These are phyloP conservation scores for Caryopteris hybrid DNA, from an alignment of 305 asterid species.

Conservation along the genomic window DNA sequence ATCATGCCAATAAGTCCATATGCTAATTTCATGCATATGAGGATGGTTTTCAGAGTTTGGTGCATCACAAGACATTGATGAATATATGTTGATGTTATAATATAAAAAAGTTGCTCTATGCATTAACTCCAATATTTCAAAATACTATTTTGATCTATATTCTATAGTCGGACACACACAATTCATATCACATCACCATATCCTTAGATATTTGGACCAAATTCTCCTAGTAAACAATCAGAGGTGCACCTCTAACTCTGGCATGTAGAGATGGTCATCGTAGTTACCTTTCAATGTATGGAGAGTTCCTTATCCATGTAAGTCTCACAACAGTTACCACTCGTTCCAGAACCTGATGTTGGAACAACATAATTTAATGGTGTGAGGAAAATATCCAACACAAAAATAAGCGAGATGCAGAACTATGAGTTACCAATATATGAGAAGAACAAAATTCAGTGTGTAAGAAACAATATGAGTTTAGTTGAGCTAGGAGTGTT, in stretches of 20 bases:
- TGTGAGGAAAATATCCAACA: background rate
- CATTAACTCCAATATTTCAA: background rate
- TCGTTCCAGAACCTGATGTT: constrained; percentile 67
- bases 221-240: background rate
- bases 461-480: background rate
- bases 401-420: constrained; percentile 7
- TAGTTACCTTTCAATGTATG: constrained; percentile 62
- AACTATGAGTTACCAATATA: background rate
- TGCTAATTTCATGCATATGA: too few species aligned
- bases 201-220: background rate
- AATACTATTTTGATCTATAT: background rate
- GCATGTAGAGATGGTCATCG: constrained; percentile 1
- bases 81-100: background rate
- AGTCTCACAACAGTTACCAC: constrained; percentile 52
- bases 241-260: background rate
- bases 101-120: background rate
- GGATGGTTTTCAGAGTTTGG: background rate
- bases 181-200: background rate
- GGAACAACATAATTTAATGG: too few species aligned
- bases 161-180: background rate
- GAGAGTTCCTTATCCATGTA: constrained; percentile 90
- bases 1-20: too few species aligned
- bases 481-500: background rate
- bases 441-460: background rate
- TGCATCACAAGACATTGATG: background rate